phyloP scores from a whole-genome alignment of 345 rosid genomes.

The Boechera divaricarpa region DNA sequence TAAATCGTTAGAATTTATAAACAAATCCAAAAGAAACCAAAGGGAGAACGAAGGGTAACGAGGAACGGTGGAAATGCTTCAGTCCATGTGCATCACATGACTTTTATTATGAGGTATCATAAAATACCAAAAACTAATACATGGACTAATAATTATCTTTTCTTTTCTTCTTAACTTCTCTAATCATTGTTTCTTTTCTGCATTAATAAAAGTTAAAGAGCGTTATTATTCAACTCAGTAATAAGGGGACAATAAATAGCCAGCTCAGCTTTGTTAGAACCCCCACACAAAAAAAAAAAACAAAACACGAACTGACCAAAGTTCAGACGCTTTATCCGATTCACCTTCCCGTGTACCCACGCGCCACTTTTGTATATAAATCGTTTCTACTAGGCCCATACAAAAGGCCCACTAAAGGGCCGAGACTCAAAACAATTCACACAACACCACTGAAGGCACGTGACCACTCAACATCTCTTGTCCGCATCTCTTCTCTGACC shows the following conservation, averaged over 20 bases:
- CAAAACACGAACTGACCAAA: conserved; percentile 4
- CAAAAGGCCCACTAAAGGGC: conserved; percentile 8
- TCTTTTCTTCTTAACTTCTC: not conserved
- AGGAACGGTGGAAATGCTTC: conserved; percentile 29
- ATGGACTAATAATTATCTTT: conserved; percentile 19
- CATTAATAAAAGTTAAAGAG: conserved; percentile 8
- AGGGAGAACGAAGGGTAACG: conserved; percentile 21
- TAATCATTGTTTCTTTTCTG: conserved; percentile 25
- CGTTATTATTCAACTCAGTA: not conserved
- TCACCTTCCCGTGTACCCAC: not conserved
- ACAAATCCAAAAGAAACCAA: not conserved
- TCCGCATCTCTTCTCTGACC: conserved; percentile 56
- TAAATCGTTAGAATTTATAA: too few relatives aligned
- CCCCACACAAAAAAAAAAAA: not conserved
- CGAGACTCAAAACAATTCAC: not conserved
- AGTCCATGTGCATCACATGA: conserved; percentile 48
- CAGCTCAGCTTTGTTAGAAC: conserved; percentile 17
- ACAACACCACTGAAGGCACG: conserved; percentile 66
- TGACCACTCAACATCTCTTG: conserved; percentile 57
- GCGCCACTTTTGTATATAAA: not conserved
- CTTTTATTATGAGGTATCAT: conserved; percentile 35
- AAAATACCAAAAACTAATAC: conserved; percentile 13
- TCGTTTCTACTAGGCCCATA: conserved; percentile 13
- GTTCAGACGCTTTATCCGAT: conserved; percentile 24
- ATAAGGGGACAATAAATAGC: conserved; percentile 1